Percentiles rank a stretch among this genome's conserved stretches.
phyloP scores from a whole-genome alignment of 2,329 filamentous ascomycete species.

The Moelleriella libera region DNA sequence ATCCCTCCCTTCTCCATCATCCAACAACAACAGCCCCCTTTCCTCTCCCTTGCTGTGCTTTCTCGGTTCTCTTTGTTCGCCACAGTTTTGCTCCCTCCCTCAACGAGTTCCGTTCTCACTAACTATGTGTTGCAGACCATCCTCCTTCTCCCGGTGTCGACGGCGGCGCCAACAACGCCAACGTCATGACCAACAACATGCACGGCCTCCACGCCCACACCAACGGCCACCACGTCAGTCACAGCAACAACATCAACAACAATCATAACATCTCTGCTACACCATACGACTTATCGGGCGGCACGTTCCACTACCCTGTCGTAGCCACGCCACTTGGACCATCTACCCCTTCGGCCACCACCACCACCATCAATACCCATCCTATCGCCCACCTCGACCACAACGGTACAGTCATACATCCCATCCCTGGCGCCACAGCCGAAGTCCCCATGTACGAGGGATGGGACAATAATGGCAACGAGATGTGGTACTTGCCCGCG shows the following conservation, averaged over 20 bases:
- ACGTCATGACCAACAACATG: too few species aligned
- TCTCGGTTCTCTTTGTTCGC: too few species aligned
- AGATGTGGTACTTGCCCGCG: slow-evolving; percentile 55
- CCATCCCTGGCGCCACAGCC: not conserved
- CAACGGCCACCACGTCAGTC: too few species aligned
- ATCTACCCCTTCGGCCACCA: slow-evolving; percentile 26
- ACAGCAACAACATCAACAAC: too few species aligned
- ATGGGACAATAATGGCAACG: slow-evolving; percentile 39
- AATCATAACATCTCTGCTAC: slow-evolving; percentile 45
- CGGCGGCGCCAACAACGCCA: slow-evolving; percentile 5
- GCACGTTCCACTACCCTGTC: slow-evolving; percentile 34
- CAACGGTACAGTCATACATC: slow-evolving; percentile 1
- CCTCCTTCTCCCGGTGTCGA: slow-evolving; percentile 17
- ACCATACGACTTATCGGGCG: slow-evolving; percentile 42
- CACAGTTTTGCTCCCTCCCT: too few species aligned
- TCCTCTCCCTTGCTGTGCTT: too few species aligned
- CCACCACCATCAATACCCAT: too few species aligned
- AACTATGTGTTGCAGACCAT: slow-evolving; percentile 15
- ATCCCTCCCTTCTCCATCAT: too few species aligned
- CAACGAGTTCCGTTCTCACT: too few species aligned
- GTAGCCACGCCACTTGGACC: slow-evolving; percentile 34
- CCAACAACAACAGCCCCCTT: too few species aligned
- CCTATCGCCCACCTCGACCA: slow-evolving; percentile 17
- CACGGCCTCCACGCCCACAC: too few species aligned
- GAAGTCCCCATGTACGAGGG: slow-evolving; percentile 35